Evolutionary conservation across 371 early-diverging fungal genomes (phyloP).

Genomic region (Syncephalastrum monosporum): DNA sequence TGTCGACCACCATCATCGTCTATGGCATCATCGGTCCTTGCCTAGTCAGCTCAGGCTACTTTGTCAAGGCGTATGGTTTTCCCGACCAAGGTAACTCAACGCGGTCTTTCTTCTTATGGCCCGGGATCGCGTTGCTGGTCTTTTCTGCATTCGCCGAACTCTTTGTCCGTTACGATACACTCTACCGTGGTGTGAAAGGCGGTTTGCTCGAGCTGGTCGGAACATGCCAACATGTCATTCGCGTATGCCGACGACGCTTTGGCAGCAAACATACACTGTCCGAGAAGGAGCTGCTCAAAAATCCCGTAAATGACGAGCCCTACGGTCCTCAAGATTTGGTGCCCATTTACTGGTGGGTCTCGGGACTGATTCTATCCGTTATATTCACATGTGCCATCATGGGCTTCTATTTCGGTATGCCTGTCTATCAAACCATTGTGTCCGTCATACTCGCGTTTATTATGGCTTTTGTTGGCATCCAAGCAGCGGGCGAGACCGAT

Average conservation of each 20-base stretch:
- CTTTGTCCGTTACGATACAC: slow-evolving; percentile 46
- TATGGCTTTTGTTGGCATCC: slow-evolving; percentile 69
- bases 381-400: slow-evolving; percentile 61
- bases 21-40: slow-evolving; percentile 53
- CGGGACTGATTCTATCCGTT: slow-evolving; percentile 54
- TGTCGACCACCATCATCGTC: slow-evolving; percentile 52
- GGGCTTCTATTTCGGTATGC: slow-evolving; percentile 59
- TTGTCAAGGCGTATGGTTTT: slow-evolving; percentile 40
- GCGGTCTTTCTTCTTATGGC: slow-evolving; percentile 64
- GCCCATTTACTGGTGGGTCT: slow-evolving; percentile 61
- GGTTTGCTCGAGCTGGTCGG: slow-evolving; percentile 22
- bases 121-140: slow-evolving; percentile 71
- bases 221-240: slow-evolving; percentile 4
- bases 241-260: no score
- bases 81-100: slow-evolving; percentile 31
- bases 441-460: slow-evolving; percentile 68
- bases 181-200: slow-evolving; percentile 55
- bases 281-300: no score
- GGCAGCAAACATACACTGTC: no score
- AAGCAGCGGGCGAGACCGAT: slow-evolving; percentile 68
- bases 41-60: slow-evolving; percentile 39
- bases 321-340: slow-evolving; percentile 38
- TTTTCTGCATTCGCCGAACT: slow-evolving; percentile 63
- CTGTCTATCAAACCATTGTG: slow-evolving; percentile 54
- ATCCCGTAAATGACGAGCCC: slow-evolving; percentile 3